Percentiles rank a stretch among this genome's conserved stretches.
Evolutionary conservation across 495 filamentous ascomycete genomes (phyloP).

Genomic region (Talaromyces borbonicus): DNA sequence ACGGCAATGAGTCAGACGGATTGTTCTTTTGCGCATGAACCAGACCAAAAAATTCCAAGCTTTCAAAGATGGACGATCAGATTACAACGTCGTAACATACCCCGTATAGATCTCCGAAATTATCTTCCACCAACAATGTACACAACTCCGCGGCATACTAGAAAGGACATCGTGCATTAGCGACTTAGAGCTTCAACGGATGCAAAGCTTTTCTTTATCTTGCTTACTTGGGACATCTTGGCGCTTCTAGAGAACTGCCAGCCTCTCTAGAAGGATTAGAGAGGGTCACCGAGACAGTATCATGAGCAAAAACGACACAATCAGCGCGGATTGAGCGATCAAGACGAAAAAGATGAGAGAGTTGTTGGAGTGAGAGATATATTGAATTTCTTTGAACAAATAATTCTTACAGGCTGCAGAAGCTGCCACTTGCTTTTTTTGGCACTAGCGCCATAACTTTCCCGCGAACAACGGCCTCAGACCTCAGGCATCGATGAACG

Average conservation of each 20-base stretch:
- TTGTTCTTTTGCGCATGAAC: no score
- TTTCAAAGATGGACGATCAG: neutral
- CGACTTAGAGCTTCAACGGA: neutral
- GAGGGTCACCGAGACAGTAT: constrained; percentile 49
- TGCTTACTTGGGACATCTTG: constrained; percentile 47
- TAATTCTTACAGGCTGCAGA: neutral
- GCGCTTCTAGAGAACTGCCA: constrained; percentile 58
- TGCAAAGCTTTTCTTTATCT: constrained; percentile 3
- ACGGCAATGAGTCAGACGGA: no score
- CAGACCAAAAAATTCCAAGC: neutral
- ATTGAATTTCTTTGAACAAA: no score
- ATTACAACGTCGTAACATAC: constrained; percentile 43
- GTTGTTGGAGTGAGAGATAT: no score
- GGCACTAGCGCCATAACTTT: neutral
- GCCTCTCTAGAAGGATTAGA: constrained; percentile 60
- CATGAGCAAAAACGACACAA: constrained; percentile 22
- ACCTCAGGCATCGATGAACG: neutral
- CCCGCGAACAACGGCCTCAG: neutral
- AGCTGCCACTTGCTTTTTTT: constrained; percentile 5
- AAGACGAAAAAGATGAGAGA: no score
- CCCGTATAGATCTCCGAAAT: constrained; percentile 80
- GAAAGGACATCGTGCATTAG: constrained; percentile 8
- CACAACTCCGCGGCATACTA: constrained; percentile 70
- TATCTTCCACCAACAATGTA: constrained; percentile 75
- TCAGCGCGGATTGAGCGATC: neutral